Conservation (phyloP, 306 rosid genomes). For the Prunus armeniaca region DNA sequence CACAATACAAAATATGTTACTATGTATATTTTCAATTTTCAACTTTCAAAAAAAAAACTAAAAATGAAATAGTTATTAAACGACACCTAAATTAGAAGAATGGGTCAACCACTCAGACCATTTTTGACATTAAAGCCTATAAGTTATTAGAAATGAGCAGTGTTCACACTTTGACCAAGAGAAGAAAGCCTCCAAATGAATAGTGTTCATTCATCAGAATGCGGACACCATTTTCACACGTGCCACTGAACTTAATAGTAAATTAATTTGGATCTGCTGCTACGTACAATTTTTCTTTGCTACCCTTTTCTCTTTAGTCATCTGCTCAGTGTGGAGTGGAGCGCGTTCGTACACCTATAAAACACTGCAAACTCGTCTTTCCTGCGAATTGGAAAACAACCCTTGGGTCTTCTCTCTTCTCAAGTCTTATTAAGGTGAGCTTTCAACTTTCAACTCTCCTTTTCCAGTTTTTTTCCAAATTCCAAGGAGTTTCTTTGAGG, state of each 20-base stretch:
- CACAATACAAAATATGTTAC: no score
- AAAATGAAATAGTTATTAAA: no score
- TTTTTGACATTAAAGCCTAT: no score
- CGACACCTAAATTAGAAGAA: accelerated
- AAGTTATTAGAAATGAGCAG: constrained; percentile 16
- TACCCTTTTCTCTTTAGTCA: background rate
- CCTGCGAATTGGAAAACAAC: constrained; percentile 7
- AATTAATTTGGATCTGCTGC: background rate
- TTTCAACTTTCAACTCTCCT: background rate
- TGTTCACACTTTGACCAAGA: constrained; percentile 44
- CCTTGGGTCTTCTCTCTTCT: background rate
- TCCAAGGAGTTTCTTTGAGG: background rate
- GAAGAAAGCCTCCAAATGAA: constrained; percentile 27
- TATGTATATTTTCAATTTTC: no score
- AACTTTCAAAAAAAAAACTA: accelerated
- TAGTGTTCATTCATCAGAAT: constrained; percentile 19
- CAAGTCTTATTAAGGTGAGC: constrained; percentile 14
- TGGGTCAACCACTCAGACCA: no score
- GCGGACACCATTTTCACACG: constrained; percentile 25
- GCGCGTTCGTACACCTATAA: constrained; percentile 31
- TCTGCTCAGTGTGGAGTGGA: background rate
- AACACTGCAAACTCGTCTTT: background rate
- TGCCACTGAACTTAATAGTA: background rate
- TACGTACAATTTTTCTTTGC: constrained; percentile 6
- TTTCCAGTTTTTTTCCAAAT: background rate